Evolutionary conservation across 2,329 filamentous ascomycete species (phyloP), one percentile per base, ranked within the genome.

Genomic region (Fusarium papillatum): DNA sequence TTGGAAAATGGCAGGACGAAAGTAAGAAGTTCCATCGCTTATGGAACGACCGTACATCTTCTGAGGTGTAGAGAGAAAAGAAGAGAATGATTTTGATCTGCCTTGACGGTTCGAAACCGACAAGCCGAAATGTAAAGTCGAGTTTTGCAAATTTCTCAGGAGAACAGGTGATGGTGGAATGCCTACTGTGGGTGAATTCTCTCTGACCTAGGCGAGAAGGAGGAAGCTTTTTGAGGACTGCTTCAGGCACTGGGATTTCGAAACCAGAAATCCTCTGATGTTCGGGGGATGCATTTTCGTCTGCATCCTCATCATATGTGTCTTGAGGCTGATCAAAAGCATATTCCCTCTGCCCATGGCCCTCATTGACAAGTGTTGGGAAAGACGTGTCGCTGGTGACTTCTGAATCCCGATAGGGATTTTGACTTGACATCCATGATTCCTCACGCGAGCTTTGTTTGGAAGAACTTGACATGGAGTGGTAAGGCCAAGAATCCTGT

Each of bases 1-100:
- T 34, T 34, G 31, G 31, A 11, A 34, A 34, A 36, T 36, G 34
- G 34, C 34, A 41, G 17, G 46, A 50, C 5, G 46, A 24, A 3
- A 3, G 1, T 5, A 50, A 3, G 1, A 50, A 26, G 14, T 7
- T 1, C 46, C 50, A 55, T 31, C 50, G 17, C 24, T 31, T 16
- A 0, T 17, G 2, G 26, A 55, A 31, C 1, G 50, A 55, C 1
- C 1, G 1, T 3, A 0, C 4, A 13, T 31, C 11, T 3, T 55
- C 50, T 14, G 26, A 31, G 8, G 50, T 4, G 4, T 13, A 31
- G 1, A 55, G 5, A 0, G 50, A 5, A 55, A 55, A 55, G 3
- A 8, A 31, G 1, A 55, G 26, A 5, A 31, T 2, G 19, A 55
- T 14, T n/a, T 1, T n/a, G 26, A 31, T 31, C 3, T 31, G 26